Evolutionary conservation across 768 basidiomycete genomes (phyloP), one percentile per base, ranked within the genome.

Genomic region (Termitomyces sp.): DNA sequence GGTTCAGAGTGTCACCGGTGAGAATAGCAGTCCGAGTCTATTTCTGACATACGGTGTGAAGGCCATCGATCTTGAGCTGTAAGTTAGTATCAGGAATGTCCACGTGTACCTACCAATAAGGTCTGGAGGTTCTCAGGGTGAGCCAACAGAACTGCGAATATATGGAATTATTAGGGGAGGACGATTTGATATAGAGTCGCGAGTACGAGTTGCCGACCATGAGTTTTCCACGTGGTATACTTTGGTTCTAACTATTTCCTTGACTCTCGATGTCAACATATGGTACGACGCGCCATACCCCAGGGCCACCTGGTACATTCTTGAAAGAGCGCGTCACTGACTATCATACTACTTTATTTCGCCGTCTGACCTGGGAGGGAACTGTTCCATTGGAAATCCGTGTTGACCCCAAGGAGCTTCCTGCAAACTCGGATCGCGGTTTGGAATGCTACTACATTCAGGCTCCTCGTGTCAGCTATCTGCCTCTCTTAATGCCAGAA

Each of bases 401-500:
- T 63, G 87, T 96, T 64, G 92, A 93, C 74, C 83, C 91, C 45
- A 91, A 92, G 69, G 93, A 94, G 71, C 85, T 95, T 9, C 93
- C 94, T 36, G 90, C 93, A 48, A 92, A 91, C 73, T 91, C 90
- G 60, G 92, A 96, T 78, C 87, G 92, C 58, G 90, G 89, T 22
- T 83, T 94, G 40, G 94, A 96, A 74, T 90, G 88, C 70, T 96
- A 95, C 76, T 97, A 88, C 75, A 78, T 93, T 56, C 91, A 93
- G 74, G 96, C 92, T 7, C 91, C 96, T 39, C 84, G 97, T 57
- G 90, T 98, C 69, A 89, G 88, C 75, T 99, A 98, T 76, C 86
- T 99, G 39, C 93, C 97, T 13, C 81, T 98, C 32, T 75, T 98
- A 50, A 84, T 98, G 69, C 89, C 94, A 4, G 94, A 97, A 69